Conservation (phyloP, 2,329 filamentous ascomycete species). For the Colletotrichum paranaense region DNA sequence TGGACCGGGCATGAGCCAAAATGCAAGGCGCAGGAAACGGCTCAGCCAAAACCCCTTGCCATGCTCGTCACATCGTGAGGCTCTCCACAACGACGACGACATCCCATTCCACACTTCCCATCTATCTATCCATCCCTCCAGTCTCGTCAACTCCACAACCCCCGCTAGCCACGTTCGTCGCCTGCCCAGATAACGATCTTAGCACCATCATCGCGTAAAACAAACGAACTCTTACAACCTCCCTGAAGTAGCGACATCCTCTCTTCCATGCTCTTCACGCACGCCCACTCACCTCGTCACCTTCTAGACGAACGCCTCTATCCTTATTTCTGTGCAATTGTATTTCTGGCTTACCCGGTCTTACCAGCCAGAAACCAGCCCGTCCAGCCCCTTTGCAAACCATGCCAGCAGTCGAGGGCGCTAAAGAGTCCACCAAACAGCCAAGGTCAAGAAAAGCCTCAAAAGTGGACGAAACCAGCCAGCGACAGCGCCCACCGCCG, state of each 20-base stretch:
- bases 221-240: neutral
- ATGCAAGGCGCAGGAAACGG: neutral
- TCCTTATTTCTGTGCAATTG: neutral
- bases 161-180: conserved; percentile 3
- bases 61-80: conserved; percentile 4
- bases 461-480: conserved; percentile 24
- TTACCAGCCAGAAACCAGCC: neutral
- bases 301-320: neutral
- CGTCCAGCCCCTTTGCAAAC: neutral
- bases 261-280: neutral
- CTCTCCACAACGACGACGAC: conserved; percentile 4
- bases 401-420: neutral
- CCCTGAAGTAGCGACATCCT: neutral
- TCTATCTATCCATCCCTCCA: neutral
- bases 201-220: neutral
- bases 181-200: neutral
- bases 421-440: conserved; percentile 4
- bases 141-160: neutral
- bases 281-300: neutral
- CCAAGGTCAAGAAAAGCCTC: neutral
- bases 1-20: neutral
- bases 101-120: neutral
- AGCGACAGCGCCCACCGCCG: conserved; percentile 4
- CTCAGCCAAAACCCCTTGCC: neutral
- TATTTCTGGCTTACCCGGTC: neutral